Evolutionary conservation across 2,329 filamentous ascomycete genomes (phyloP), one percentile per base, ranked within the genome.

Genomic region (Alternaria dauci): DNA sequence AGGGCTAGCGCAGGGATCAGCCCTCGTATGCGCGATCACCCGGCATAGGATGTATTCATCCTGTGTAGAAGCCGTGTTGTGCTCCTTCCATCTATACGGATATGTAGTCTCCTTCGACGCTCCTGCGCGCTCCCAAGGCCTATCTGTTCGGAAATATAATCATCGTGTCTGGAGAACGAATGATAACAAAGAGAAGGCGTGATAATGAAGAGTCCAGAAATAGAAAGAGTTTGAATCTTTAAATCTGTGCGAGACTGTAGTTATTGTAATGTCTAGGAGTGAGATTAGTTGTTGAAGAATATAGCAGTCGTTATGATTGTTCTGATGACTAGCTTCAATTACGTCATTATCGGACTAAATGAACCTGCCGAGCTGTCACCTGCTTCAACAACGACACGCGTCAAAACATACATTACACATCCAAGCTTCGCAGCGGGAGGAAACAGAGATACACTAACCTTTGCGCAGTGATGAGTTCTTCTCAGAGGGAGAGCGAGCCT

Each of bases 401-500:
- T 36, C 46, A 32, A 36, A 36, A 38, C 4, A 34, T 25, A 0
- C 32, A 20, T 7, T 16, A 50, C 23, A 11, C 8, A 8, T 7
- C 23, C 32, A 36, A 36, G 20, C 30, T 23, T 7, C 25, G 30
- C 14, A 26, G 18, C 28, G 12, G 12, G 11, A n/a, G 4, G 20
- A n/a, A 23, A 25, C 6, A 14, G 8, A 30, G 25, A 41, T 18
- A 41, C 5, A 52, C 2, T 14, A n/a, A n/a, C 12, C 26, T 23
- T 25, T 39, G 8, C 16, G 44, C 43, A 54, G 32, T 14, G 4
- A 60, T 61, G 59, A 60, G 34, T 30, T 38, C 44, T 23, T 7
- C 23, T 6, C 41, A 16, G 34, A 12, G 34, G 2, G 63, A 68
- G 46, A 51, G 28, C 11, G 62, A 64, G 44, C 58, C 66, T 38